Evolutionary conservation across 805 yeast genomes (phyloP), one percentile per base, ranked within the genome.

Genomic region (Ascoidea asiatica): DNA sequence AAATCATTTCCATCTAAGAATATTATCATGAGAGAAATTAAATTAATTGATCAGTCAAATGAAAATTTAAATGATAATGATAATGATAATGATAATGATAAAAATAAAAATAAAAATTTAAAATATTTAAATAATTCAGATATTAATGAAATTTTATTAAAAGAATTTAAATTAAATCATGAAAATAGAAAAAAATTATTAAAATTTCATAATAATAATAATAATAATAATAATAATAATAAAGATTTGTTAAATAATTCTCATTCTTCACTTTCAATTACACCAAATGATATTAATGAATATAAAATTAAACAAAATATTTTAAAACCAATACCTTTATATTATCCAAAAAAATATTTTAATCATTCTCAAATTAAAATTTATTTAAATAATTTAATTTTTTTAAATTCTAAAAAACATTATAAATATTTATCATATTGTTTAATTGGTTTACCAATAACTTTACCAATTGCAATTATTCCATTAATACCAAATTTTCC

Each of bases 401-500:
- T 57, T 4, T 54, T 56, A 7, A 45, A 42, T 33, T 37, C 29
- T 13, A 23, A 20, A 20, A 19, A 38, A 41, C 73, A 69, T 47
- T 44, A 49, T 39, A 65, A 62, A 45, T 58, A 61, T 48, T 63
- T 67, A 21, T 45, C 59, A 4, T 44, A 59, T 7, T 66, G 73
- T 51, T 67, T 59, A 2, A 41, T 67, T 21, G 72, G 70, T 4
- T 53, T 69, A n/a, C 73, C 73, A 1, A 33, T 67, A 35, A 56
- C 64, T 13, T 53, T 69, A 21, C 74, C 74, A 2, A 56, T 68
- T 42, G 72, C 72, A 1, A 46, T 67, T 19, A 50, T 69, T 5
- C 74, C 74, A 1, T 62, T 68, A 13, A 51, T 67, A 5, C 74
- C 74, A 19, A 69, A 69, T 50, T 65, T 69, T 19, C 74, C 74